A percentile compares a stretch with the other conserved stretches of the same genome.
phyloP scores from a whole-genome alignment of 257 asterid species.

The Solanum chmielewskii region DNA sequence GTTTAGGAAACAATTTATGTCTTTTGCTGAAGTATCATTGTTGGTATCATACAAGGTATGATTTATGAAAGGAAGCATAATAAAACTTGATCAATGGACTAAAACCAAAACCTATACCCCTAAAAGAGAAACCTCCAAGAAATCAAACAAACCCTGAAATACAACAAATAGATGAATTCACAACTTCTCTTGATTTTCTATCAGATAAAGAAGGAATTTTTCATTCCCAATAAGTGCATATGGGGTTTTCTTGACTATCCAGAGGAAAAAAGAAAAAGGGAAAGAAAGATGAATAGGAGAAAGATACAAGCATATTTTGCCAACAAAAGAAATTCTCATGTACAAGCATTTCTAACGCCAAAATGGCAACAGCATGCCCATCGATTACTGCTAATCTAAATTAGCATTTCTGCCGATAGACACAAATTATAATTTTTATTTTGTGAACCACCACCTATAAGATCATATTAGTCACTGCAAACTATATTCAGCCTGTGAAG shows the following conservation, averaged over 20 bases:
- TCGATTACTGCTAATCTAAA: neutral
- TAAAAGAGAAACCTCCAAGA: neutral
- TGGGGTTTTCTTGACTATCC: neutral
- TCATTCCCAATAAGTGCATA: neutral
- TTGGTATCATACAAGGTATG: neutral
- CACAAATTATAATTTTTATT: neutral
- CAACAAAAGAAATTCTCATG: neutral
- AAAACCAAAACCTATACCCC: neutral
- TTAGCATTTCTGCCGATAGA: neutral
- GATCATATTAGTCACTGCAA: neutral
- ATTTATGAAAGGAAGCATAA: neutral
- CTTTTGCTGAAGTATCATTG: no score
- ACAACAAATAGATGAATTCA: neutral
- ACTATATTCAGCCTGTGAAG: conserved; percentile 27
- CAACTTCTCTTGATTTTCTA: neutral
- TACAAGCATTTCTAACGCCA: neutral
- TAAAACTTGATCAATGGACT: neutral
- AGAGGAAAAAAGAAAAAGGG: neutral
- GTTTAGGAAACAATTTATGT: no score
- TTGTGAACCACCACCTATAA: neutral
- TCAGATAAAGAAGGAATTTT: neutral
- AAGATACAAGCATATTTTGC: neutral
- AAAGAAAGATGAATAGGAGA: neutral
- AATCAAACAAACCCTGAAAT: neutral
- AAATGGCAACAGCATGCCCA: neutral